These are phyloP conservation scores for Saturnispora silvae DNA, from an alignment of 805 yeast genomes.

Conservation along the genomic window DNA sequence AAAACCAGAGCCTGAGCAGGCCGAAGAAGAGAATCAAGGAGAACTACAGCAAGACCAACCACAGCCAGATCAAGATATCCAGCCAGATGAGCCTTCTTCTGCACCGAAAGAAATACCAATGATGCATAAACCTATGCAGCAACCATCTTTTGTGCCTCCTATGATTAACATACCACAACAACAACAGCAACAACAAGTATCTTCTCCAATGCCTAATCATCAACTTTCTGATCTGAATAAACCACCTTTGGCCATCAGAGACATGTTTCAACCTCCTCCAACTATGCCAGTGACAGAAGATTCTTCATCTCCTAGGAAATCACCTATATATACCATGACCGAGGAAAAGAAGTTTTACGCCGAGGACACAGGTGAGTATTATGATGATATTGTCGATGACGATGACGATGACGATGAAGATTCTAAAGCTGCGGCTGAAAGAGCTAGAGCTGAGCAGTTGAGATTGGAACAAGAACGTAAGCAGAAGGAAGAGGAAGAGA, in stretches of 20 bases:
- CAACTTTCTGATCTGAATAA: no score
- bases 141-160: no score
- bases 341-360: conserved; percentile 22
- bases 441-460: conserved; percentile 15
- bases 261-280: conserved; percentile 23
- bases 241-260: not conserved
- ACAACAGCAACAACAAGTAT: not conserved
- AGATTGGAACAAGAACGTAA: conserved; percentile 13
- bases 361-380: conserved; percentile 22
- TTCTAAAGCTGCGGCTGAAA: conserved; percentile 22
- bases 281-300: not conserved
- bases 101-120: conserved; percentile 2
- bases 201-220: not conserved
- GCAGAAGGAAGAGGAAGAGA: conserved; percentile 14
- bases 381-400: conserved; percentile 24
- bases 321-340: conserved; percentile 19
- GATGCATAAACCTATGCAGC: conserved; percentile 5
- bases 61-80: not conserved
- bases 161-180: not conserved
- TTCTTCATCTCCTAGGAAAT: not conserved
- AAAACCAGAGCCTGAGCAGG: not conserved
- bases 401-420: conserved; percentile 37
- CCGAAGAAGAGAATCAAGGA: no score
- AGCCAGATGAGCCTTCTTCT: not conserved
- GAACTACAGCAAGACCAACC: not conserved